A percentile compares a stretch with the other conserved stretches of the same genome.
phyloP scores from a whole-genome alignment of 768 basidiomycete genomes.

The Naematelia encephala region DNA sequence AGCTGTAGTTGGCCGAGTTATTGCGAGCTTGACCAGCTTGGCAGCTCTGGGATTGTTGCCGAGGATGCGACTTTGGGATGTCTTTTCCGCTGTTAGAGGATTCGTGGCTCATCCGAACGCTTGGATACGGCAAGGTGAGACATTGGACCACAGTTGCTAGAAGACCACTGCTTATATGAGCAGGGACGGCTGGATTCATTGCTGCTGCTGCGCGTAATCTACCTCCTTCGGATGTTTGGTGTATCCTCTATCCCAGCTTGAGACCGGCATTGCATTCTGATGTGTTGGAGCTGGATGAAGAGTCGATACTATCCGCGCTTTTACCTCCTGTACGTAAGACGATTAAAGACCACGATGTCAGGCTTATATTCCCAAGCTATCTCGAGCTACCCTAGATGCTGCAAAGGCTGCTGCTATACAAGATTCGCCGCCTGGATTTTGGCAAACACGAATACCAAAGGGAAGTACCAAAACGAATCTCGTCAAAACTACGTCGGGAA shows the following conservation, averaged over 20 bases:
- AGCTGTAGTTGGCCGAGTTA: constrained; percentile 82
- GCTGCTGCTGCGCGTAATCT: constrained; percentile 79
- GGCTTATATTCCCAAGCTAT: constrained; percentile 50
- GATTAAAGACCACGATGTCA: background rate
- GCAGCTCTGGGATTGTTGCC: constrained; percentile 80
- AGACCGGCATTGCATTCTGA: constrained; percentile 83
- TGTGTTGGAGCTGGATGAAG: constrained; percentile 68
- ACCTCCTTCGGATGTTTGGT: constrained; percentile 88
- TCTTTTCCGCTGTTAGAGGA: constrained; percentile 76
- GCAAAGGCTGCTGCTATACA: constrained; percentile 86
- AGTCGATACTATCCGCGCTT: constrained; percentile 68
- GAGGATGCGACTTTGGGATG: constrained; percentile 86
- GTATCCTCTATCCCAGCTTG: constrained; percentile 88
- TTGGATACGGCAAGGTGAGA: constrained; percentile 87
- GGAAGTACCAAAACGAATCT: constrained; percentile 19
- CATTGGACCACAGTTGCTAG: no score
- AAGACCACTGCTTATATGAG: background rate
- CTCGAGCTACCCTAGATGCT: constrained; percentile 76
- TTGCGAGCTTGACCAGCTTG: constrained; percentile 80
- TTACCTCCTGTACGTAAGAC: constrained; percentile 66
- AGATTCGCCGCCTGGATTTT: constrained; percentile 73
- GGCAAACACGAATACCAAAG: constrained; percentile 58
- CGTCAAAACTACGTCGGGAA: constrained; percentile 12
- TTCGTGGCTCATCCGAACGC: constrained; percentile 93
- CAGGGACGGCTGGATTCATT: constrained; percentile 83